These are phyloP conservation scores for Clonostachys chloroleuca DNA, from an alignment of 2,329 filamentous ascomycete species.

Conservation along the genomic window DNA sequence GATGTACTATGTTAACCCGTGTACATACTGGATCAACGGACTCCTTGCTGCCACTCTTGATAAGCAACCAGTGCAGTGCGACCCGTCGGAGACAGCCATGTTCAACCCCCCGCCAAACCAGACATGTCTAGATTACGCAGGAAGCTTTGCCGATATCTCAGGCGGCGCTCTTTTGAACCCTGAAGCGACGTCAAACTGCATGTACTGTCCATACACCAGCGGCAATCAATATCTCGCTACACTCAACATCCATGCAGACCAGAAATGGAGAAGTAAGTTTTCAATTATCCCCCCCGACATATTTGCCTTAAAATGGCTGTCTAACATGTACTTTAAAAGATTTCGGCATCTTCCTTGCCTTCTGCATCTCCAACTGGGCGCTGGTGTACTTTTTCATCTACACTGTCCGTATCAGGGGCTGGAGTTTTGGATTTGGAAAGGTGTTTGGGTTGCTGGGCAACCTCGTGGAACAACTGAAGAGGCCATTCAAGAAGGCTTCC, in stretches of 20 bases:
- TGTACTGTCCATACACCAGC: constrained; percentile 61
- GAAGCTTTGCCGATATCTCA: constrained; percentile 45
- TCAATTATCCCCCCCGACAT: background rate
- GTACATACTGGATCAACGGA: constrained; percentile 69
- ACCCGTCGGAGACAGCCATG: constrained; percentile 23
- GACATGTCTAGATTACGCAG: constrained; percentile 63
- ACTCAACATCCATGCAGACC: constrained; percentile 38
- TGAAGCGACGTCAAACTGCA: constrained; percentile 52
- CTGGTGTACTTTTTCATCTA: constrained; percentile 77
- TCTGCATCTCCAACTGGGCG: constrained; percentile 66
- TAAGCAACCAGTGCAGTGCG: constrained; percentile 42
- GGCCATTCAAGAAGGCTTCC: constrained; percentile 1
- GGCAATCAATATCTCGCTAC: constrained; percentile 59
- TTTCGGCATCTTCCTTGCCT: constrained; percentile 70
- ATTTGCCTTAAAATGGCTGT: background rate
- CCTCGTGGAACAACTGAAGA: constrained; percentile 2
- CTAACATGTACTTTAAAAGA: constrained; percentile 15
- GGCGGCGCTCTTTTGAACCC: constrained; percentile 62
- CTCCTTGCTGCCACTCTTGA: constrained; percentile 61
- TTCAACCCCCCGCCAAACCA: constrained; percentile 60
- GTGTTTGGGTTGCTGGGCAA: constrained; percentile 34
- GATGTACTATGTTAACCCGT: constrained; percentile 65
- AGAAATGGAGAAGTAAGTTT: constrained; percentile 61
- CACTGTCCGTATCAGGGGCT: constrained; percentile 64
- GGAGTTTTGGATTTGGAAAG: constrained; percentile 63